Evolutionary conservation across 257 asterid species (phyloP).

Genomic region (Petunia axillaris): DNA sequence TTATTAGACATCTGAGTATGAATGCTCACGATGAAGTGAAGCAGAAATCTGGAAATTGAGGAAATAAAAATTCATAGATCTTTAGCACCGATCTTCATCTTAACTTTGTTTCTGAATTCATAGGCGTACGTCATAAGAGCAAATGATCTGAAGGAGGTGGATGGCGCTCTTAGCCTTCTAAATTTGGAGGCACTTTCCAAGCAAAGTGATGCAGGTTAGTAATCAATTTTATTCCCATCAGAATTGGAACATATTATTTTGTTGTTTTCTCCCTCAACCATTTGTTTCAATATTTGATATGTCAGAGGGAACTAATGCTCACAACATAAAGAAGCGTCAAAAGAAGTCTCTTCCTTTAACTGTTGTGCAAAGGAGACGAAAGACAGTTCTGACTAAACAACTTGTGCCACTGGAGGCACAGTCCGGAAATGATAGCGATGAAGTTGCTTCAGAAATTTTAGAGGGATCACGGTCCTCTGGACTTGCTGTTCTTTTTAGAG

Average conservation of each 20-base stretch:
- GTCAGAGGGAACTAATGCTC: slow-evolving; percentile 48
- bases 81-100: slow-evolving; percentile 14
- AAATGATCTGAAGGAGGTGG: slow-evolving; percentile 37
- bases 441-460: slow-evolving; percentile 71
- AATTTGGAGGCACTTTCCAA: slow-evolving; percentile 30
- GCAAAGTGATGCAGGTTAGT: slow-evolving; percentile 32
- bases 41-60: slow-evolving; percentile 14
- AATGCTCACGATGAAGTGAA: neutral
- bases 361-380: slow-evolving; percentile 48
- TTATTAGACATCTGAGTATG: neutral
- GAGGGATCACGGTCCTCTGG: slow-evolving; percentile 54
- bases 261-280: neutral
- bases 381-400: slow-evolving; percentile 34
- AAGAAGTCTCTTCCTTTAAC: slow-evolving; percentile 60
- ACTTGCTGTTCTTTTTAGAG: slow-evolving; percentile 46
- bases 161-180: slow-evolving; percentile 38
- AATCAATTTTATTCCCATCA: neutral
- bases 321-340: slow-evolving; percentile 46
- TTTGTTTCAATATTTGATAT: neutral
- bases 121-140: slow-evolving; percentile 33
- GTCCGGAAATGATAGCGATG: slow-evolving; percentile 67
- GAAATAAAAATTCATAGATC: neutral
- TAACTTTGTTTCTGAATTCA: slow-evolving; percentile 20
- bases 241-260: neutral
- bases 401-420: slow-evolving; percentile 49